Percentiles rank a stretch among this genome's conserved stretches.
phyloP scores from a whole-genome alignment of 1,139 yeast genomes.

The Taphrina deformans region DNA sequence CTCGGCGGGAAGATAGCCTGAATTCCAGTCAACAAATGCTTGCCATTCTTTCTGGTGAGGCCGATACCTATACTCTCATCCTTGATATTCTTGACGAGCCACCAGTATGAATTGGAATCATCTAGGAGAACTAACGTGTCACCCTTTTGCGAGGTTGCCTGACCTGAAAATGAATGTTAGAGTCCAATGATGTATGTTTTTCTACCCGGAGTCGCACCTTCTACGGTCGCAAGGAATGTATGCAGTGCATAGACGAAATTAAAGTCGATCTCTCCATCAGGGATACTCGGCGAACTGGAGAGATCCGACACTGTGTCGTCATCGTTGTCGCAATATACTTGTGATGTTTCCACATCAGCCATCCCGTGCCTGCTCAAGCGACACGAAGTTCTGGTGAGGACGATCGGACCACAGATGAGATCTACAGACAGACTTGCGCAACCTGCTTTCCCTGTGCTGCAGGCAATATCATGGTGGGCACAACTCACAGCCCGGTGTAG shows the following conservation, averaged over 20 bases:
- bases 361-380: no score
- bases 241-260: slow-evolving; percentile 80
- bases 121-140: slow-evolving; percentile 80
- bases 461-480: no score
- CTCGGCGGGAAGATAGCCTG: slow-evolving; percentile 95
- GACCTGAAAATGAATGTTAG: slow-evolving; percentile 49
- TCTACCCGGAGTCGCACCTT: slow-evolving; percentile 48
- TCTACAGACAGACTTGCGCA: no score
- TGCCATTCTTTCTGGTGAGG: no score
- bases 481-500: no score
- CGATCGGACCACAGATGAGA: no score
- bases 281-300: slow-evolving; percentile 56
- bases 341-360: neutral
- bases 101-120: slow-evolving; percentile 94
- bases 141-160: slow-evolving; percentile 74
- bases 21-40: slow-evolving; percentile 47
- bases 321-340: slow-evolving; percentile 11
- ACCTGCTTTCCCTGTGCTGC: no score
- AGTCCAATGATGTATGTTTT: neutral
- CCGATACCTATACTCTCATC: slow-evolving; percentile 49
- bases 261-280: slow-evolving; percentile 70
- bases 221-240: slow-evolving; percentile 89
- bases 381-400: no score
- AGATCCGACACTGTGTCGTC: slow-evolving; percentile 35
- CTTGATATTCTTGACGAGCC: slow-evolving; percentile 75